A percentile compares a stretch with the other conserved stretches of the same genome.
Conservation (phyloP, 1,139 yeast genomes). For the Yarrowia galli region DNA sequence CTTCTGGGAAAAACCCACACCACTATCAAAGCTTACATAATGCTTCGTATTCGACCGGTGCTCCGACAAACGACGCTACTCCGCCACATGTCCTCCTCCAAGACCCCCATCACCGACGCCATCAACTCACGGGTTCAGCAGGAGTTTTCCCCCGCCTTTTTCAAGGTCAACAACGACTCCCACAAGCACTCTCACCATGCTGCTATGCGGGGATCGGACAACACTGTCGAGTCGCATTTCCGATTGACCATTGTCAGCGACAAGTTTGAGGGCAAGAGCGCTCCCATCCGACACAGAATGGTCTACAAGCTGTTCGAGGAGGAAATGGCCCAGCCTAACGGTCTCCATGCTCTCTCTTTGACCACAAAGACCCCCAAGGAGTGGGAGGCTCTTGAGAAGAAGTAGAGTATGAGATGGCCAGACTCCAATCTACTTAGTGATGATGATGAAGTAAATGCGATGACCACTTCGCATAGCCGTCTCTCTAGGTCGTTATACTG, state of each 20-base stretch:
- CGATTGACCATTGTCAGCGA: constrained; percentile 70
- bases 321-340: constrained; percentile 67
- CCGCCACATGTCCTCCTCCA: constrained; percentile 32
- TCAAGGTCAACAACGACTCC: constrained; percentile 79
- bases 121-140: constrained; percentile 58
- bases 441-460: no score
- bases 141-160: constrained; percentile 59
- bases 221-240: constrained; percentile 86
- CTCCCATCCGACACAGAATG: constrained; percentile 81
- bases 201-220: constrained; percentile 76
- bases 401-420: not conserved
- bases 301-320: constrained; percentile 74
- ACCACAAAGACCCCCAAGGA: constrained; percentile 81
- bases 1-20: constrained; percentile 12
- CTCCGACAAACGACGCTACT: constrained; percentile 39
- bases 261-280: constrained; percentile 67
- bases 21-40: constrained; percentile 24
- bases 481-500: no score
- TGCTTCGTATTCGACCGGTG: constrained; percentile 39
- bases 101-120: constrained; percentile 58
- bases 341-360: constrained; percentile 90
- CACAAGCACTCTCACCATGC: constrained; percentile 89
- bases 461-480: no score
- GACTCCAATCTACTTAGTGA: no score
- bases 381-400: constrained; percentile 48